Percentiles rank a stretch among this genome's conserved stretches.
phyloP scores from a whole-genome alignment of 2,329 filamentous ascomycete genomes.

The Metarhizium humberi region DNA sequence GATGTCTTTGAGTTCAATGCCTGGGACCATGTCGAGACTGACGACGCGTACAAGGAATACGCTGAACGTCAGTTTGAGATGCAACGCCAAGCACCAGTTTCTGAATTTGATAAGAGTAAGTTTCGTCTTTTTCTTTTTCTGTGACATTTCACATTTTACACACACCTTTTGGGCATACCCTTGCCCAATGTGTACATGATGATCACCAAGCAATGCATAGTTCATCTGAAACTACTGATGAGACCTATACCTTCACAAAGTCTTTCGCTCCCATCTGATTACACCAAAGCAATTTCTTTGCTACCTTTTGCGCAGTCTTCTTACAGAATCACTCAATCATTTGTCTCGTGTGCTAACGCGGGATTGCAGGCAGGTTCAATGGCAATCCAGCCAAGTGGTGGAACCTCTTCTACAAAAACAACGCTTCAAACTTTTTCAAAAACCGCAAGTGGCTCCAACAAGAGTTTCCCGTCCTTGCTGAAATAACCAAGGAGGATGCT shows the following conservation, averaged over 20 bases:
- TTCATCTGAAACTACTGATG: slow-evolving; percentile 63
- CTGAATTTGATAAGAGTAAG: slow-evolving; percentile 82
- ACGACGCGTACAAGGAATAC: slow-evolving; percentile 79
- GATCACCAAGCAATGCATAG: slow-evolving; percentile 54
- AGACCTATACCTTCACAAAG: slow-evolving; percentile 36
- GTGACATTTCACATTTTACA: not conserved
- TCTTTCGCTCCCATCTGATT: slow-evolving; percentile 71
- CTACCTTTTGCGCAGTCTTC: not conserved
- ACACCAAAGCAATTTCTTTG: slow-evolving; percentile 10
- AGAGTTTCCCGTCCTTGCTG: slow-evolving; percentile 82
- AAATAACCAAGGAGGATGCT: slow-evolving; percentile 61
- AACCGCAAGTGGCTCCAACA: slow-evolving; percentile 95
- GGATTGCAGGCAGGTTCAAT: slow-evolving; percentile 65
- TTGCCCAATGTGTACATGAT: slow-evolving; percentile 37
- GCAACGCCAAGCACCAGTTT: slow-evolving; percentile 80
- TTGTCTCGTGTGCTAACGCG: slow-evolving; percentile 27
- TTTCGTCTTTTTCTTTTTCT: slow-evolving; percentile 12
- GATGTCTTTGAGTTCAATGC: slow-evolving; percentile 97
- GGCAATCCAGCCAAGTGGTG: slow-evolving; percentile 89
- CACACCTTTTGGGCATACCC: no score
- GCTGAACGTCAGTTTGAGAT: slow-evolving; percentile 74
- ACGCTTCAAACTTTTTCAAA: slow-evolving; percentile 97
- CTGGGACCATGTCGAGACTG: slow-evolving; percentile 96
- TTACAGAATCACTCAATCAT: not conserved
- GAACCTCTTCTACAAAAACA: slow-evolving; percentile 98